A percentile compares a stretch with the other conserved stretches of the same genome.
Evolutionary conservation across 2,329 filamentous ascomycete genomes (phyloP).

Genomic region (Dothistroma septosporum): DNA sequence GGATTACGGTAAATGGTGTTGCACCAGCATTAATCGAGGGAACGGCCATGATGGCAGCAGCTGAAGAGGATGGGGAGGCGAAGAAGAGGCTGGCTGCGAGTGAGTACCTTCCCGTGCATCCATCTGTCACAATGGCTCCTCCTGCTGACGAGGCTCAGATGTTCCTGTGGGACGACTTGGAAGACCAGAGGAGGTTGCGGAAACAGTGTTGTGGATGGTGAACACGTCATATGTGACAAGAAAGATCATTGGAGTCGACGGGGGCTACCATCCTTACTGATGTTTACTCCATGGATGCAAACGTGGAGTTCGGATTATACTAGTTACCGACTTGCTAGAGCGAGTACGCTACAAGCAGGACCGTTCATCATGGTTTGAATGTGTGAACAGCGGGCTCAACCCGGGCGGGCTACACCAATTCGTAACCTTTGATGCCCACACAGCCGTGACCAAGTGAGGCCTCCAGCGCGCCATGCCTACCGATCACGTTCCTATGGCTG

Average conservation of each 20-base stretch:
- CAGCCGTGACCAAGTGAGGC: too few species aligned
- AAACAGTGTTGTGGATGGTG: constrained; percentile 47
- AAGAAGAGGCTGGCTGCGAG: constrained; percentile 30
- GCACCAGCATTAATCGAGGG: constrained; percentile 44
- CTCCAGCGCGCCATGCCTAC: too few species aligned
- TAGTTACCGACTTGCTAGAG: too few species aligned
- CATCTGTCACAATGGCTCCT: background rate
- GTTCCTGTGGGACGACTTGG: constrained; percentile 46
- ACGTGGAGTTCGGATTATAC: too few species aligned
- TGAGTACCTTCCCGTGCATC: constrained; percentile 20
- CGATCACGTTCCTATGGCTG: too few species aligned
- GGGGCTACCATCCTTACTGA: constrained; percentile 36
- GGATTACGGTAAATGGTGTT: constrained; percentile 48
- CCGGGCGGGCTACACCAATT: too few species aligned
- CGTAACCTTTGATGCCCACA: too few species aligned
- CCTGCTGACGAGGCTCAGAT: constrained; percentile 22
- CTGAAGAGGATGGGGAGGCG: constrained; percentile 32
- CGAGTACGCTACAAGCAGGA: too few species aligned
- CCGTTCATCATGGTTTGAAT: too few species aligned
- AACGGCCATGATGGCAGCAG: constrained; percentile 42
- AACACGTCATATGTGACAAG: constrained; percentile 47
- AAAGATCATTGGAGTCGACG: constrained; percentile 43
- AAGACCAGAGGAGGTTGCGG: constrained; percentile 45
- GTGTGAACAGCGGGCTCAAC: too few species aligned
- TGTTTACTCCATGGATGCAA: too few species aligned